These are phyloP conservation scores for Kluyveromyces wickerhamii DNA, from an alignment of 805 yeast species.

Conservation along the genomic window DNA sequence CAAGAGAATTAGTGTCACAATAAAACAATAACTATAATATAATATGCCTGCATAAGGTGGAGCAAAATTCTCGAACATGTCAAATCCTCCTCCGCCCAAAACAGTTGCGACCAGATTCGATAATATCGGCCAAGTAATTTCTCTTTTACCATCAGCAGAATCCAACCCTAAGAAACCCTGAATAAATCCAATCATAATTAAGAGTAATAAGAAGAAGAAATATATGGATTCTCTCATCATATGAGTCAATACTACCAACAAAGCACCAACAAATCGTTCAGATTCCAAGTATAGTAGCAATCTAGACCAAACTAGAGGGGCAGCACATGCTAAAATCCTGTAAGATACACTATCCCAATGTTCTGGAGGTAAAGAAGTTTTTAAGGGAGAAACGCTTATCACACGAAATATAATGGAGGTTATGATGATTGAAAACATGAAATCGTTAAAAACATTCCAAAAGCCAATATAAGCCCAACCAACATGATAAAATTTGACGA, in stretches of 20 bases:
- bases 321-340: constrained; percentile 65
- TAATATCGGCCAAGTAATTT: constrained; percentile 58
- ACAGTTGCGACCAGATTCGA: constrained; percentile 62
- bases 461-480: constrained; percentile 67
- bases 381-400: constrained; percentile 25
- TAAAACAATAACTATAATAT: constrained; percentile 69
- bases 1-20: constrained; percentile 65
- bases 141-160: constrained; percentile 77
- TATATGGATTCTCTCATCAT: constrained; percentile 85
- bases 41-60: constrained; percentile 81
- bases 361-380: constrained; percentile 19
- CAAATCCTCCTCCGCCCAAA: constrained; percentile 66
- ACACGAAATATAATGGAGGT: constrained; percentile 50
- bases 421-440: constrained; percentile 49
- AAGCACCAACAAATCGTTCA: constrained; percentile 74
- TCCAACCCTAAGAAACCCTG: constrained; percentile 86
- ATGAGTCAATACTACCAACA: constrained; percentile 75
- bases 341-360: constrained; percentile 52
- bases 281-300: constrained; percentile 70
- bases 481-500: constrained; percentile 63
- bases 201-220: constrained; percentile 63
- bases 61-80: constrained; percentile 60
- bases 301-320: constrained; percentile 84
- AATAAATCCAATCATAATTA: constrained; percentile 70
- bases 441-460: constrained; percentile 71